Percentiles rank a stretch among this genome's conserved stretches.
Evolutionary conservation across 768 basidiomycete genomes (phyloP).

Genomic region (Serendipita indica): DNA sequence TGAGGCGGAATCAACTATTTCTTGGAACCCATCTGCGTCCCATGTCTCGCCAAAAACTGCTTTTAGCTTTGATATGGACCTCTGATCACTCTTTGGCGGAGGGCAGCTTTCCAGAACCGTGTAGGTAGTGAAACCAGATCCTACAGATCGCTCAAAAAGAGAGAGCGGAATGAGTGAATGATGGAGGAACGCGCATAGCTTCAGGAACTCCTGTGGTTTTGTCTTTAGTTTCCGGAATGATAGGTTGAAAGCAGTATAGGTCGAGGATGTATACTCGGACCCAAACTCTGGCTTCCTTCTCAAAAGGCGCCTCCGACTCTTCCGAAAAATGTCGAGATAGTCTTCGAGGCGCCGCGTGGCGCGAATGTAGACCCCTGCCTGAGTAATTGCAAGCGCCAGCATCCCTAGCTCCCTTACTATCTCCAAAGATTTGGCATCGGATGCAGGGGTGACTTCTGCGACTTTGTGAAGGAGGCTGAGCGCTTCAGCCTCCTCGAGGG

Average conservation of each 20-base stretch:
- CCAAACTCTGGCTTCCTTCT: neutral
- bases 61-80: neutral
- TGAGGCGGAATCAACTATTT: neutral
- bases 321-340: neutral
- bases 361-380: neutral
- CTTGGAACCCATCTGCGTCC: neutral
- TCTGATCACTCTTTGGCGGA: neutral
- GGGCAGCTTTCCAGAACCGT: neutral
- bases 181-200: neutral
- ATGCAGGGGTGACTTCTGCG: neutral
- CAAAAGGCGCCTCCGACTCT: neutral
- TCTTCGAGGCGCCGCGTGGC: neutral
- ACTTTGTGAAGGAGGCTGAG: neutral
- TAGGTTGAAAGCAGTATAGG: neutral
- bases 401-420: neutral
- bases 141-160: neutral
- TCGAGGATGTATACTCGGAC: neutral
- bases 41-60: neutral
- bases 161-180: neutral
- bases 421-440: neutral
- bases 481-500: neutral
- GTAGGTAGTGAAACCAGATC: neutral
- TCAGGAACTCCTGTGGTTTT: neutral
- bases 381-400: neutral
- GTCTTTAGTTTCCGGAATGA: neutral